A percentile compares a stretch with the other conserved stretches of the same genome.
phyloP scores from a whole-genome alignment of 495 filamentous ascomycete genomes.

The Platismatia glauca region DNA sequence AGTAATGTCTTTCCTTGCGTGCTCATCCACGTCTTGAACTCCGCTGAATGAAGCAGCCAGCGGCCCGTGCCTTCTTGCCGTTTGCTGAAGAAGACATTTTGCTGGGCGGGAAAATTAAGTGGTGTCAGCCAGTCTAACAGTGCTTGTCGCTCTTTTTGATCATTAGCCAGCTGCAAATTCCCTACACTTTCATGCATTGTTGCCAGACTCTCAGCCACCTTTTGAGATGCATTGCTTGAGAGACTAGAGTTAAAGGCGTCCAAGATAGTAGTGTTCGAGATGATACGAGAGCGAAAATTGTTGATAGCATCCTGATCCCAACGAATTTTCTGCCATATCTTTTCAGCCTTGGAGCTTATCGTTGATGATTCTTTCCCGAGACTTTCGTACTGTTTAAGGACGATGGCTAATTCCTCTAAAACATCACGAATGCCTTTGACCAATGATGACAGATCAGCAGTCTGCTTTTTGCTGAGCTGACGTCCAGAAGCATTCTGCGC shows the following conservation, averaged over 20 bases:
- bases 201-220: background rate
- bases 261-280: background rate
- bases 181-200: background rate
- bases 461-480: background rate
- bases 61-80: conserved; percentile 32
- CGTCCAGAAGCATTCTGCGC: background rate
- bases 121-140: conserved; percentile 22
- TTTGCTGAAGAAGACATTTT: conserved; percentile 22
- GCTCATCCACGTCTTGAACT: conserved; percentile 31
- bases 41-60: conserved; percentile 34
- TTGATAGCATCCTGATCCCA: conserved; percentile 5
- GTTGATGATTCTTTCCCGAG: background rate
- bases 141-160: background rate
- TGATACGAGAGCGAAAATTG: conserved; percentile 1
- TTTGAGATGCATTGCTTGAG: background rate
- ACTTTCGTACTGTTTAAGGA: background rate
- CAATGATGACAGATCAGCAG: background rate
- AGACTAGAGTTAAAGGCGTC: background rate
- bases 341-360: background rate
- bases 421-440: background rate
- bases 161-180: background rate
- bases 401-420: background rate
- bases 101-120: conserved; percentile 19
- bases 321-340: conserved; percentile 1
- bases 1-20: conserved; percentile 27